Evolutionary conservation across 345 rosid genomes (phyloP), one percentile per base, ranked within the genome.

Genomic region (Rhodamnia argentea): DNA sequence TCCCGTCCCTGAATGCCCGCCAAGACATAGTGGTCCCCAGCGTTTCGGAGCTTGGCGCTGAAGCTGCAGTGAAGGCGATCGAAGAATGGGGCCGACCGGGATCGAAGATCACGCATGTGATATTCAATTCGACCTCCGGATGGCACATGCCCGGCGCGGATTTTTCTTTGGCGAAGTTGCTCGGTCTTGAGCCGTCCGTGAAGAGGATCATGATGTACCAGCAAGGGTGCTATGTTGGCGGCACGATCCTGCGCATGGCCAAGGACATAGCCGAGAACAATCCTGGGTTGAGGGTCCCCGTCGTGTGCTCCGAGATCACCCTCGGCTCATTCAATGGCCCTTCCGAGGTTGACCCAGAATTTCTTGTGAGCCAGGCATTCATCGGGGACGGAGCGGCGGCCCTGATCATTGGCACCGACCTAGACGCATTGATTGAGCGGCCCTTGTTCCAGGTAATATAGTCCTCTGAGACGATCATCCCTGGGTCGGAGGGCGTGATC

Each of bases 201-300:
- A 89, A 85, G 76, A 54, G 90, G 64, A 24, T 88, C 90, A 82
- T 88, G 90, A 13, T 86, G 29, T 84, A 88, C 59, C 76, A 82
- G 24, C 85, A 82, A 29, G 85, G 85, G 4, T 86, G 90, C 58
- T 53, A 59, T 42, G 84, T 60, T 5, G 57, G 85, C 14, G 83
- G 70, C 18, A 52, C 88, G 4, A 7, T 83, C 83, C 88, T 88
- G 52, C 83, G 87, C 0, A 54, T 88, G 23, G 90, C 90, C 51
- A 88, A 88, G 84, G 90, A 88, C 85, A 84, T 88, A 26, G 85
- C 87, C 26, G 85, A 88, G 83, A 88, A 86, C 88, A 88, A 86
- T 37, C 52, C 74, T 8, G 76, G 90, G 24, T 59, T 88, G 14
- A 83, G 85, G 6, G 20, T 89, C 47, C 90, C 87, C 11, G 62